Base-by-base conservation (phyloP, 768 basidiomycete genomes). In the Tylopilus plumbeoviolaceoides region DNA sequence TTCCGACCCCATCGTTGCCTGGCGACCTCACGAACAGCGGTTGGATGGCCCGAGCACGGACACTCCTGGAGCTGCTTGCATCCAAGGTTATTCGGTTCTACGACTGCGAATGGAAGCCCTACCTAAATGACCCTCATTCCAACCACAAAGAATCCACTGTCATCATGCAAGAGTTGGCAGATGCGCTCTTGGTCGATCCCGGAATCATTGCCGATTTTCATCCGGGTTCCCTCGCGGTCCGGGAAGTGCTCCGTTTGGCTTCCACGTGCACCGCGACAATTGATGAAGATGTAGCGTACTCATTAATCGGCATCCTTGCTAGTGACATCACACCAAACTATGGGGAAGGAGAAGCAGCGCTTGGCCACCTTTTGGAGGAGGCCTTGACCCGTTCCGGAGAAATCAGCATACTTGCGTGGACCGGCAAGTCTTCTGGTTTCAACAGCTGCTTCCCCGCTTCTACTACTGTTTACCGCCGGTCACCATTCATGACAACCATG, bases 61-160 rank as follows among this genome's bases (percentile, higher is more conserved):
- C 53, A 9, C 47, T 54, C n/a, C 44, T 47, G 12, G 54, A 55
- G 15, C 27, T 55, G 23, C 54, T 55, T 10, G 44, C 54, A 9
- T 33, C 53, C 14, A 54, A 42, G 17, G 31, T 40, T 15, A 27
- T 54, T 9, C 53, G 53, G 15, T 44, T 44, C 27, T 44, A 44
- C 11, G 43, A 44, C 15, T 17, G 43, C 43, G 27, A 44, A 28
- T 54, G 53, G 53, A 46, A 42, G 4, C 48, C 44, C 2, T 54
- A 50, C 31, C 48, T 49, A 10, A 44, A 31, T n/a, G 44, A 44
- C 30, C 30, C 28, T 11, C 44, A 7, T 7, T 20, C 30, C 8
- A 44, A 44, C 12, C 44, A 44, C 11, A 44, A 31, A 44, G 44
- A 44, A 11, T 44, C 44, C n/a, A n/a, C 17, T 35, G 31, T 1